Evolutionary conservation across 2,329 filamentous ascomycete species (phyloP).

Genomic region (Fusarium austroafricanum): DNA sequence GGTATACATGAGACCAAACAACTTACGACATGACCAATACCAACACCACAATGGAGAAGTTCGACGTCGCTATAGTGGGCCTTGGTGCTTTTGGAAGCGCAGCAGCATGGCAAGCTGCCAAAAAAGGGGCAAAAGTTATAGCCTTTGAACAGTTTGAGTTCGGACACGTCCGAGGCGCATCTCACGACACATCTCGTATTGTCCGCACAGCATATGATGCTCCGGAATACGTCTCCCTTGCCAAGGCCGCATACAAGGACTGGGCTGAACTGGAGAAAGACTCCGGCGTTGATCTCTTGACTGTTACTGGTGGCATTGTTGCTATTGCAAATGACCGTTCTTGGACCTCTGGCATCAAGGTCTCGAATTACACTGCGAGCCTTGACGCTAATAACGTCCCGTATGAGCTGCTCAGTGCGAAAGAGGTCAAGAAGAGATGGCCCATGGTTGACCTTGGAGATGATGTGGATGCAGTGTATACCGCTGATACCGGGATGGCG

Average conservation of each 20-base stretch:
- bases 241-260: constrained; percentile 4
- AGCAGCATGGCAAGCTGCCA: background rate
- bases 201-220: constrained; percentile 7
- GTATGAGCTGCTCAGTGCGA: background rate
- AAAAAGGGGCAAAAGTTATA: background rate
- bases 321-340: background rate
- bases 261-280: constrained; percentile 5
- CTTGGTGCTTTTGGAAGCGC: constrained; percentile 8
- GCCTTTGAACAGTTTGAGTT: constrained; percentile 13
- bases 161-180: constrained; percentile 1
- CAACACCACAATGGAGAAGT: background rate
- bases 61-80: background rate
- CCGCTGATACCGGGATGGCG: constrained; percentile 9
- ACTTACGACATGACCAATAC: background rate
- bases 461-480: background rate
- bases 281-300: background rate
- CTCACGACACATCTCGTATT: constrained; percentile 11
- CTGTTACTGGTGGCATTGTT: background rate
- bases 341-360: background rate
- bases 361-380: background rate
- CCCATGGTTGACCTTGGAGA: background rate
- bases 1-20: no score
- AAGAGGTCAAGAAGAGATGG: constrained; percentile 1
- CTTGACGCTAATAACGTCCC: constrained; percentile 1
- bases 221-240: constrained; percentile 3